phyloP scores from a whole-genome alignment of 352 stramenopile genomes.

The Pythium rhizo-oryzae region DNA sequence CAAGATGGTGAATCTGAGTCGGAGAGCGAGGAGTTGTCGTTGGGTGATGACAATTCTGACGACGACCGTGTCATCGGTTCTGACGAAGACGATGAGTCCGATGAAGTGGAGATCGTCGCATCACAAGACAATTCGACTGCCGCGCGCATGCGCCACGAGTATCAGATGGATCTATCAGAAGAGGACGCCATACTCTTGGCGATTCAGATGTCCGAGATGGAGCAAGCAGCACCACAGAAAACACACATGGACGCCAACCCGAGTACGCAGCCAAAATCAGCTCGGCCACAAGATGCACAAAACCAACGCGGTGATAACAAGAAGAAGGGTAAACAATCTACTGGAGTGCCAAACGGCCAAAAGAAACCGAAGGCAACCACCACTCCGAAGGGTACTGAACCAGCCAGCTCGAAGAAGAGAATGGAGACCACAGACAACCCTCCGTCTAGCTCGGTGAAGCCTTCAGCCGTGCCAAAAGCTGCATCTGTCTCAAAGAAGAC shows the following conservation, averaged over 20 bases:
- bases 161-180: constrained; percentile 48
- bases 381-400: background rate
- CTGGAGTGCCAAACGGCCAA: background rate
- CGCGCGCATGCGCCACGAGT: constrained; percentile 39
- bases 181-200: constrained; percentile 46
- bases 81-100: constrained; percentile 43
- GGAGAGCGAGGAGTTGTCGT: constrained; percentile 45
- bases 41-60: constrained; percentile 62
- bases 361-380: background rate
- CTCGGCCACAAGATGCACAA: background rate
- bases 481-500: background rate
- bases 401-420: background rate
- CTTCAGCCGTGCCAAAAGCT: background rate
- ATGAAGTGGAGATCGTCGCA: constrained; percentile 19
- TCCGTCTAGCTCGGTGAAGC: background rate
- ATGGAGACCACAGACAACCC: background rate
- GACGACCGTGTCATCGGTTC: constrained; percentile 51
- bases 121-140: constrained; percentile 35
- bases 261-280: background rate
- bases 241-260: background rate
- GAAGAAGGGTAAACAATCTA: background rate
- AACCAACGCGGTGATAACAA: background rate
- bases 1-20: constrained; percentile 52
- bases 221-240: constrained; percentile 22
- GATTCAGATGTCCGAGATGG: constrained; percentile 52